These are phyloP conservation scores for Oryza coarctata DNA, from an alignment of 176 grass and related monocot genomes.

Conservation along the genomic window DNA sequence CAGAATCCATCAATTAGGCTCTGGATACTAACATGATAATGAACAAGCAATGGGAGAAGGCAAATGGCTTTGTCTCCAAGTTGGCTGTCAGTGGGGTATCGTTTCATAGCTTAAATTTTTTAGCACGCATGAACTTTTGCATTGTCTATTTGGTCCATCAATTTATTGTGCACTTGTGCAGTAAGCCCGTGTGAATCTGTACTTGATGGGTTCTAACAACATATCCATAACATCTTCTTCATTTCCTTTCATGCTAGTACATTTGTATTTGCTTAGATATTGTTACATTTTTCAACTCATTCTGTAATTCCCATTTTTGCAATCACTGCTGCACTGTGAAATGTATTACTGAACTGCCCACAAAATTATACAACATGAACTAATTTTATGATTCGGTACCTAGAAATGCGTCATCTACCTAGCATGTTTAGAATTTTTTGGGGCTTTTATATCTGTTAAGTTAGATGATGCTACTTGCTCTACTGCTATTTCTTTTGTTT, in stretches of 20 bases:
- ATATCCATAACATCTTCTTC: not conserved
- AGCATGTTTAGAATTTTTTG: not conserved
- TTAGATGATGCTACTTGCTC: not conserved
- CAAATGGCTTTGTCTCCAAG: not conserved
- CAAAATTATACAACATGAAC: not conserved
- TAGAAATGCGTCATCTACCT: not conserved
- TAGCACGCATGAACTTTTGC: not conserved
- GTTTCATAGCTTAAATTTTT: not conserved
- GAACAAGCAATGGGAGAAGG: slow-evolving; percentile 4
- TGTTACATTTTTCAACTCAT: not conserved
- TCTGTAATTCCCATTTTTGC: not conserved
- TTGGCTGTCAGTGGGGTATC: not conserved
- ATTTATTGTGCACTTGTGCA: not conserved
- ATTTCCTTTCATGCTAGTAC: not conserved
- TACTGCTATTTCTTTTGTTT: slow-evolving; percentile 1
- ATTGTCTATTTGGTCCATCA: not conserved
- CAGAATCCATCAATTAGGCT: not conserved
- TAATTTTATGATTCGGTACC: slow-evolving; percentile 13
- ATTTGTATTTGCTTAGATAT: not conserved
- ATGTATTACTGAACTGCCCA: not conserved
- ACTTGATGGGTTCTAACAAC: not conserved
- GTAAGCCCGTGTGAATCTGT: not conserved
- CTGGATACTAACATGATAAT: not conserved
- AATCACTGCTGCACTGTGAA: not conserved
- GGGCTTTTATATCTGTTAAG: not conserved